Conservation (phyloP, 164 flowering plant genomes). For the Vitis amurensis region DNA sequence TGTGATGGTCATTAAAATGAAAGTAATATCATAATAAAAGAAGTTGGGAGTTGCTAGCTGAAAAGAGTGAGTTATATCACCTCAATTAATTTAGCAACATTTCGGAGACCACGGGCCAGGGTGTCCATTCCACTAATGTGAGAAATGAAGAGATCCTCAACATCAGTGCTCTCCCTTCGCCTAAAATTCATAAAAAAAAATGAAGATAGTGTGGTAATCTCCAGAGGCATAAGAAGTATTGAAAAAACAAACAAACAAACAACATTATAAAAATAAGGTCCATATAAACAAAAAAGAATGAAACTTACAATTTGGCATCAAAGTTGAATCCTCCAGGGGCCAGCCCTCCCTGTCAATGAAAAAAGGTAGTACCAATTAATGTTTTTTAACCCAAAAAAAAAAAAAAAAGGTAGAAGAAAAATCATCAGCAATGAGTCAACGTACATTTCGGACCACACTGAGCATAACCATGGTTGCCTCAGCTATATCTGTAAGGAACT, state of each 20-base stretch:
- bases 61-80: constrained; percentile 25
- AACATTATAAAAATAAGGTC: no score
- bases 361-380: neutral
- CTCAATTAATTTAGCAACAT: constrained; percentile 83
- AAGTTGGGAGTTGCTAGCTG: neutral
- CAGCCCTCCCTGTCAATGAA: constrained; percentile 71
- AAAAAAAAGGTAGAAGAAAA: neutral
- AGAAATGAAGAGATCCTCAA: constrained; percentile 92
- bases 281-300: neutral
- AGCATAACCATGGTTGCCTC: constrained; percentile 93
- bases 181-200: constrained; percentile 28
- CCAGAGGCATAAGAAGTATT: neutral
- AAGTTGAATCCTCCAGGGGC: constrained; percentile 99
- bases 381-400: neutral
- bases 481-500: constrained; percentile 81
- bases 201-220: neutral
- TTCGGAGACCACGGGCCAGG: constrained; percentile 90
- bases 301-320: constrained; percentile 89
- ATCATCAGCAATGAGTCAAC: constrained; percentile 10
- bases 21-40: neutral
- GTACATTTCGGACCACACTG: constrained; percentile 83
- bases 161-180: constrained; percentile 98
- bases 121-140: constrained; percentile 97
- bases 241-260: no score
- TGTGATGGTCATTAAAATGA: no score